Base-by-base conservation (phyloP, 352 stramenopile genomes). In the Pseudoperonospora humuli region DNA sequence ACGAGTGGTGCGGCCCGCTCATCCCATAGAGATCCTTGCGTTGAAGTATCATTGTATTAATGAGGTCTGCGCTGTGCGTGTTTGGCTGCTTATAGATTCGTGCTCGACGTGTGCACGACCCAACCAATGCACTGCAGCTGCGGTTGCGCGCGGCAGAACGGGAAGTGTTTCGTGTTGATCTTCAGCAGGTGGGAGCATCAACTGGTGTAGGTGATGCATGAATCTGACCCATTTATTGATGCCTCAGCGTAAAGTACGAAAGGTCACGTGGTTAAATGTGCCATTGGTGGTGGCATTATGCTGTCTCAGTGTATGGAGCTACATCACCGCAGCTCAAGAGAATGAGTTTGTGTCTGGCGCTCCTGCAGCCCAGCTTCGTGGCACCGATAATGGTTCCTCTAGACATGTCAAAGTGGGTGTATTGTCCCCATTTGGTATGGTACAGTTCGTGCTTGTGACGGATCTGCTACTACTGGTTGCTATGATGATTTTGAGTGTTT, bases 391-490 rank as follows among this genome's bases (percentile, higher is more conserved):
- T 33, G 35, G 28, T 19, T 21, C 31, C 28, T 0, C 23, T 47
- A 28, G 14, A 26, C 13, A n/a, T n/a, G n/a, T n/a, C n/a, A n/a
- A n/a, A n/a, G n/a, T n/a, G n/a, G n/a, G n/a, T n/a, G n/a, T n/a
- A n/a, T n/a, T n/a, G n/a, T n/a, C n/a, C n/a, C n/a, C n/a, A n/a
- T n/a, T n/a, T n/a, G n/a, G n/a, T n/a, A n/a, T n/a, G n/a, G n/a
- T n/a, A 25, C 42, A 82, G 70, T 82, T 82, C 41, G 38, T 76
- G 1, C 51, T 82, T 1, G 64, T 70, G 28, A 51, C 61, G 10
- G 70, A 82, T 47, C 21, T 68, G 20, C 21, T 82, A 34, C 35
- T 73, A 21, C 28, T 79, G 13, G 47, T 76, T 7, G 61, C 64
- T 9, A 42, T 76, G 25, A 54, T 75, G 48, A 50, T 82, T 15